These are phyloP conservation scores for Setaria italica DNA, from an alignment of 202 grass and related monocot genomes.

Conservation along the genomic window DNA sequence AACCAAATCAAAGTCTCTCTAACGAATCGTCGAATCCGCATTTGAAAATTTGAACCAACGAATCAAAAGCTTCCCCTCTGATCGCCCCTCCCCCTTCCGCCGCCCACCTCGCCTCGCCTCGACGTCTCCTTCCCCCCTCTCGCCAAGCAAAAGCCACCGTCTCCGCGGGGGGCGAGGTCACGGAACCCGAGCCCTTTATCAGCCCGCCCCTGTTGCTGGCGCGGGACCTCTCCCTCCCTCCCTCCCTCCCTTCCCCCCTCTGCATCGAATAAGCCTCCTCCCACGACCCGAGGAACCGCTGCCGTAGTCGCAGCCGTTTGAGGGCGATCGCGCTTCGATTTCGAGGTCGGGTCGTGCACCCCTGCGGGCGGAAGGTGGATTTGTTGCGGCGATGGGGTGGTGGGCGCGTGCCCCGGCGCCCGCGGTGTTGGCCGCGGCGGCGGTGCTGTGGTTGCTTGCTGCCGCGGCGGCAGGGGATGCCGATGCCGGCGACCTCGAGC, in stretches of 20 bases:
- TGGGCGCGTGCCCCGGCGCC: conserved; percentile 13
- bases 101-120: conserved; percentile 19
- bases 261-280: background rate
- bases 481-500: conserved; percentile 50
- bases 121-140: conserved; percentile 43
- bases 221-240: conserved; percentile 11
- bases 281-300: background rate
- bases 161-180: background rate
- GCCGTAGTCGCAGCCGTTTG: background rate
- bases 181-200: conserved; percentile 40
- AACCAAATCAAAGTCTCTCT: background rate
- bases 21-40: background rate
- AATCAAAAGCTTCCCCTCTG: conserved; percentile 17
- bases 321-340: background rate
- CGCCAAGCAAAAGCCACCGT: conserved; percentile 49
- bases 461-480: conserved; percentile 21
- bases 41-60: background rate
- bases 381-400: conserved; percentile 40
- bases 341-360: background rate
- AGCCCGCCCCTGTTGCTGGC: background rate
- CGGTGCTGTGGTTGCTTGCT: conserved; percentile 42
- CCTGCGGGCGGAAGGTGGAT: background rate
- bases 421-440: background rate
- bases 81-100: conserved; percentile 7
- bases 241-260: background rate